Percentiles rank a stretch among this genome's conserved stretches.
Evolutionary conservation across 306 rosid genomes (phyloP).

Genomic region (Trifolium repens): DNA sequence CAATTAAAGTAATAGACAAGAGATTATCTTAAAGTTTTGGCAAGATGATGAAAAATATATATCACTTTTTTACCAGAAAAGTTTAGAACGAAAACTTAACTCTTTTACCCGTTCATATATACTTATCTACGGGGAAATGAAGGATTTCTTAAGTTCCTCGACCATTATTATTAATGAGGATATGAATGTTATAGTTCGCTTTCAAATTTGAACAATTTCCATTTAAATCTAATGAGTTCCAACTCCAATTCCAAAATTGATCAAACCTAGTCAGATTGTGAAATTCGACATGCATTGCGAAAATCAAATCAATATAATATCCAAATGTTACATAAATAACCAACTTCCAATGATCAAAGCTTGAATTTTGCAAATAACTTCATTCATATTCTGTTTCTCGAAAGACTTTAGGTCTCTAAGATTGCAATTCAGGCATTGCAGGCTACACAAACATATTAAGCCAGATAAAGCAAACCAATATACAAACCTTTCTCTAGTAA

Average conservation of each 20-base stretch:
- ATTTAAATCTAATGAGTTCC: not conserved
- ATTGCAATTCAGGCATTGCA: constrained; percentile 8
- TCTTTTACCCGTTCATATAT: not conserved
- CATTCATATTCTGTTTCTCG: not conserved
- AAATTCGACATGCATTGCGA: constrained; percentile 4
- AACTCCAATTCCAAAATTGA: not conserved
- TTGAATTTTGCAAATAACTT: constrained; percentile 16
- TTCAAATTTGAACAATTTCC: not conserved
- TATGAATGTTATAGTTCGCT: not conserved
- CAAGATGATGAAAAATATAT: not conserved
- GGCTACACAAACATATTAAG: constrained; percentile 3
- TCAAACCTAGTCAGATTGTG: not conserved
- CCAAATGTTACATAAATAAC: constrained; percentile 13
- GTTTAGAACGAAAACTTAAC: not conserved
- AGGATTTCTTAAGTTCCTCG: not conserved
- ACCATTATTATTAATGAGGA: not conserved
- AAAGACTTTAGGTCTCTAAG: not conserved
- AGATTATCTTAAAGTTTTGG: constrained; percentile 25
- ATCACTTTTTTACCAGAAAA: constrained; percentile 24
- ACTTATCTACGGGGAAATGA: not conserved
- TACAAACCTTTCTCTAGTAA: constrained; percentile 15
- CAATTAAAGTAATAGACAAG: constrained; percentile 10
- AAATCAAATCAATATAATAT: constrained; percentile 22
- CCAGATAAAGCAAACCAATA: constrained; percentile 1
- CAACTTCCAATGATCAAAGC: constrained; percentile 20